phyloP scores from a whole-genome alignment of 495 filamentous ascomycete genomes.

The Penicillium egyptiacum region DNA sequence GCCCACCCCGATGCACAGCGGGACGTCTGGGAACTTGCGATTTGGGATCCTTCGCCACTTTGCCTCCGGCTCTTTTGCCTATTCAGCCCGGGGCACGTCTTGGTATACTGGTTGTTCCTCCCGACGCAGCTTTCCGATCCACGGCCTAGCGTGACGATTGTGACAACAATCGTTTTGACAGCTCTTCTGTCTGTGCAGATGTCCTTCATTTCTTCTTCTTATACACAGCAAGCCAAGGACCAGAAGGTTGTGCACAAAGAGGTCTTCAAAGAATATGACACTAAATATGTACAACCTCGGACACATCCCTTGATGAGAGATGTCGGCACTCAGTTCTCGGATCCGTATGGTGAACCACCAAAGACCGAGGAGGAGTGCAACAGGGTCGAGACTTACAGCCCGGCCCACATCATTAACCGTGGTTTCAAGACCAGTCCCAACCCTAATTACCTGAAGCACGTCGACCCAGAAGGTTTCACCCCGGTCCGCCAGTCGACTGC shows the following conservation, averaged over 20 bases:
- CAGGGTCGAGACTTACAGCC: conserved; percentile 70
- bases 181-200: conserved; percentile 76
- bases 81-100: conserved; percentile 88
- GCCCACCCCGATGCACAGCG: conserved; percentile 79
- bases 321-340: conserved; percentile 71
- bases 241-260: conserved; percentile 80
- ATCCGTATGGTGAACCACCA: conserved; percentile 37
- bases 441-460: conserved; percentile 77
- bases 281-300: conserved; percentile 90
- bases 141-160: conserved; percentile 77
- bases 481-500: conserved; percentile 29
- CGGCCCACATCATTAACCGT: conserved; percentile 74
- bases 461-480: conserved; percentile 65
- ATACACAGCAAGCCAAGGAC: conserved; percentile 84
- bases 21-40: conserved; percentile 92
- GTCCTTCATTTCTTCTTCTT: conserved; percentile 63
- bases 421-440: conserved; percentile 85
- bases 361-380: conserved; percentile 48
- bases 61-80: conserved; percentile 81
- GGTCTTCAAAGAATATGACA: conserved; percentile 93
- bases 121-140: conserved; percentile 73
- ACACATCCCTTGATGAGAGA: conserved; percentile 79
- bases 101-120: conserved; percentile 85
- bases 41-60: conserved; percentile 91
- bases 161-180: conserved; percentile 72